Percentiles rank a stretch among this genome's conserved stretches.
phyloP scores from a whole-genome alignment of 2,329 filamentous ascomycete species.

The Botrytis byssoidea region DNA sequence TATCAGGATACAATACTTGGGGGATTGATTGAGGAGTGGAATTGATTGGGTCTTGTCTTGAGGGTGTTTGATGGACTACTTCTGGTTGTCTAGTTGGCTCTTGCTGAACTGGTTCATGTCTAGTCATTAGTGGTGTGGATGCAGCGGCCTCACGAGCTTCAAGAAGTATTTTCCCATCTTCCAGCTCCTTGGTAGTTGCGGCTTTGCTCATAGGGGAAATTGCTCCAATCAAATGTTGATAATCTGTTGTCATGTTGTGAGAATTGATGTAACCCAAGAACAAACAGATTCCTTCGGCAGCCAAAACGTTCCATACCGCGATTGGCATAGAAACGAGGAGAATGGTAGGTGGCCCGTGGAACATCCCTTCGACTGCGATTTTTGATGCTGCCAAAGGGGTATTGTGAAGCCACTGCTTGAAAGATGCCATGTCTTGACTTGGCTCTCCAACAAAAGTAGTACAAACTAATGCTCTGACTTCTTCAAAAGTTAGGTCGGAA shows the following conservation, averaged over 20 bases:
- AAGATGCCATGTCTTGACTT: slow-evolving; percentile 63
- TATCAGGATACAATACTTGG: slow-evolving; percentile 35
- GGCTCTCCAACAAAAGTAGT: slow-evolving; percentile 66
- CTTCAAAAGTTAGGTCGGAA: slow-evolving; percentile 58
- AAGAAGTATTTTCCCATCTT: slow-evolving; percentile 56
- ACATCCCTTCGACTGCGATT: slow-evolving; percentile 66
- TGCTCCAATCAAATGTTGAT: slow-evolving; percentile 56
- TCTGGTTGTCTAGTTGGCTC: slow-evolving; percentile 19
- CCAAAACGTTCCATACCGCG: slow-evolving; percentile 61
- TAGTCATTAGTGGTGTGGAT: slow-evolving; percentile 41
- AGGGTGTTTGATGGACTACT: slow-evolving; percentile 24
- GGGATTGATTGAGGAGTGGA: slow-evolving; percentile 31
- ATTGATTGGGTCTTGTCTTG: slow-evolving; percentile 32
- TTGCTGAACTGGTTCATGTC: slow-evolving; percentile 43
- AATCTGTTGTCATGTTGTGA: slow-evolving; percentile 65
- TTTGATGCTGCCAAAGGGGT: slow-evolving; percentile 55
- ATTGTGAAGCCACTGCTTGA: slow-evolving; percentile 64
- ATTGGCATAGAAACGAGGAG: slow-evolving; percentile 65
- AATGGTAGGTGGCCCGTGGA: slow-evolving; percentile 64
- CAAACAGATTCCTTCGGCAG: slow-evolving; percentile 65
- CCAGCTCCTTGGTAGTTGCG: slow-evolving; percentile 52
- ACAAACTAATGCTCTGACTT: slow-evolving; percentile 62
- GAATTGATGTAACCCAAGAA: slow-evolving; percentile 65
- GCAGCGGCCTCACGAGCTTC: slow-evolving; percentile 42
- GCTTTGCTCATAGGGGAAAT: slow-evolving; percentile 42